Base-by-base conservation (phyloP, 768 basidiomycete species). In the Hemileccinum rubropunctum region DNA sequence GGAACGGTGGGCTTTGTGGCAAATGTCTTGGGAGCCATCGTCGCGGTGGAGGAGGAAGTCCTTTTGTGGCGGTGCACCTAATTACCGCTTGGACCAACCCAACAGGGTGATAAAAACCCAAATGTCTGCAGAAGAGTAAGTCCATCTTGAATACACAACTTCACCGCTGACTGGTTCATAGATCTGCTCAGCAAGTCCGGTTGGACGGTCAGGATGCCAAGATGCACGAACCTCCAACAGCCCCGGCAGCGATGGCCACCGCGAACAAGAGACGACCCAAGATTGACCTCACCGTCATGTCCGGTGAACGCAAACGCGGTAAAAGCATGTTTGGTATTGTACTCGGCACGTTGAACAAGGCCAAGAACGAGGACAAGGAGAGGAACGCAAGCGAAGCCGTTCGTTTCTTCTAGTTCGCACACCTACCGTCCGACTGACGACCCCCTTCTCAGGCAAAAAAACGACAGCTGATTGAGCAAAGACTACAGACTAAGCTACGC, bases 321-420 rank as follows among this genome's bases (percentile, higher is more conserved):
- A 89, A 88, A 80, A 82, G 80, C 72, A 88, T 91, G 86, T 88
- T 92, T 73, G 90, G 88, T 53, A 75, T 91, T 57, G 74, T 91
- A 56, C 69, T 92, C 50, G 88, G 88, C 45, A 92, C 89, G 57
- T 79, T 92, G 53, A 88, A 85, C 73, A 88, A 88, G 75, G 90
- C 90, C 56, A 91, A 90, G 74, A 84, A 79, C 57, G 89, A 92
- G 74, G 89, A 90, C 68, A 85, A 87, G 65, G 83, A 88, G 74
- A 76, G 88, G 52, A 88, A 78, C 64, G 83, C 84, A n/a, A 90
- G 88, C 68, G 89, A 92, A 60, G 88, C 89, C 60, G 89, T 91
- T 52, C 66, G 71, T 68, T 34, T 34, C 27, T 37, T 23, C 35
- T 45, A 6, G 17, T 41, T n/a, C 18, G 15, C 35, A 45, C 48